A percentile compares a stretch with the other conserved stretches of the same genome.
These are phyloP conservation scores for Kwoniella heveanensis DNA, from an alignment of 768 basidiomycete genomes.

Conservation along the genomic window DNA sequence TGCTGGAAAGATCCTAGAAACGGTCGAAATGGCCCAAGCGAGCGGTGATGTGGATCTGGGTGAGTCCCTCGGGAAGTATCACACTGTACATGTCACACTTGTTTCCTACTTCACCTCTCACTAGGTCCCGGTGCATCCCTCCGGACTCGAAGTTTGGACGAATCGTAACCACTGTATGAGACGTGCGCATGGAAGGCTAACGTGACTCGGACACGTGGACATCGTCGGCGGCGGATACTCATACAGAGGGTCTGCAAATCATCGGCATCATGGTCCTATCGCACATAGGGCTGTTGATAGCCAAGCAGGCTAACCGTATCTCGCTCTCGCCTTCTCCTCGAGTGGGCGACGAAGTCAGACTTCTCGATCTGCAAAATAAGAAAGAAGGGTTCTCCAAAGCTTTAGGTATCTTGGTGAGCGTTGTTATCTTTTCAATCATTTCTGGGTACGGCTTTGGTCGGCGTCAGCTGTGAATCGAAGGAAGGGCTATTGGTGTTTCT, in stretches of 20 bases:
- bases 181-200: not conserved
- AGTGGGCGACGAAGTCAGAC: not conserved
- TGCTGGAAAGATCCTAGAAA: constrained; percentile 22
- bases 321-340: not conserved
- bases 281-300: constrained; percentile 2
- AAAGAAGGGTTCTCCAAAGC: constrained; percentile 6
- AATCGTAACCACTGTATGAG: no score
- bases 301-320: constrained; percentile 3
- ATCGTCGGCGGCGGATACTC: no score
- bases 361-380: not conserved
- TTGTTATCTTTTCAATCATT: not conserved
- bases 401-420: constrained; percentile 8
- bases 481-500: no score
- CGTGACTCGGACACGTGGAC: no score
- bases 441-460: no score
- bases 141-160: no score
- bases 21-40: constrained; percentile 19
- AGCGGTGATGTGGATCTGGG: constrained; percentile 22
- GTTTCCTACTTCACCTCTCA: not conserved
- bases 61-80: constrained; percentile 9
- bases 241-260: constrained; percentile 6
- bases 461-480: no score
- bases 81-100: not conserved
- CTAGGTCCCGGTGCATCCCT: no score
- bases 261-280: not conserved